Evolutionary conservation across 345 rosid genomes (phyloP).

Genomic region (Euclidium syriacum): DNA sequence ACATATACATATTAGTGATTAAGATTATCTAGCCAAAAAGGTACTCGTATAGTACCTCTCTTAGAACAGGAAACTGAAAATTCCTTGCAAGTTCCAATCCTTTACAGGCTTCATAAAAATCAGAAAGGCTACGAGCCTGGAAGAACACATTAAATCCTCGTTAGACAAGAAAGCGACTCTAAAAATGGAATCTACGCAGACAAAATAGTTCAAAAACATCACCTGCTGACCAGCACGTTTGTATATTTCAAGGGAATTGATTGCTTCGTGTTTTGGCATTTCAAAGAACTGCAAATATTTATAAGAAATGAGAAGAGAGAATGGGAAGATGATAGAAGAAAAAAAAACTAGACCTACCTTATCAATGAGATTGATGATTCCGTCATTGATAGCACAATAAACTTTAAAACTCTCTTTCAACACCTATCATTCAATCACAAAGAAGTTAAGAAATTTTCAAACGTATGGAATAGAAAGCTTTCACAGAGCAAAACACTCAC

Average conservation of each 20-base stretch:
- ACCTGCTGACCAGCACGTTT: conserved; percentile 92
- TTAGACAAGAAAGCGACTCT: background rate
- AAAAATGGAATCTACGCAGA: background rate
- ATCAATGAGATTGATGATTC: conserved; percentile 97
- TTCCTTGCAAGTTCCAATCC: conserved; percentile 98
- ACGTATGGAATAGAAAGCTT: background rate
- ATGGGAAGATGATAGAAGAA: conserved; percentile 4
- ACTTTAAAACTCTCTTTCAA: conserved; percentile 98
- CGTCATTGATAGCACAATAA: conserved; percentile 92
- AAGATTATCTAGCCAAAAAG: background rate
- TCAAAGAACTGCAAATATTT: conserved; percentile 78
- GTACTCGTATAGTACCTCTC: conserved; percentile 57
- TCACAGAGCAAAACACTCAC: background rate
- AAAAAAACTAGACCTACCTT: conserved; percentile 50
- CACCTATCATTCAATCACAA: conserved; percentile 44
- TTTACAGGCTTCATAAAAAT: conserved; percentile 90
- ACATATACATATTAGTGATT: background rate
- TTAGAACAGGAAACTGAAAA: conserved; percentile 86
- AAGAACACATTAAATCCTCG: conserved; percentile 8
- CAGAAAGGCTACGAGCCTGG: conserved; percentile 91
- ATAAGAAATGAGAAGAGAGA: background rate
- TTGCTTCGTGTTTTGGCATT: conserved; percentile 96
- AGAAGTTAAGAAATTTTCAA: background rate
- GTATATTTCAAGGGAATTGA: conserved; percentile 75
- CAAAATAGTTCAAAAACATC: conserved; percentile 19